Evolutionary conservation across 129 eudicot genomes (phyloP), one percentile per base, ranked within the genome.

Genomic region (Dittrichia graveolens): DNA sequence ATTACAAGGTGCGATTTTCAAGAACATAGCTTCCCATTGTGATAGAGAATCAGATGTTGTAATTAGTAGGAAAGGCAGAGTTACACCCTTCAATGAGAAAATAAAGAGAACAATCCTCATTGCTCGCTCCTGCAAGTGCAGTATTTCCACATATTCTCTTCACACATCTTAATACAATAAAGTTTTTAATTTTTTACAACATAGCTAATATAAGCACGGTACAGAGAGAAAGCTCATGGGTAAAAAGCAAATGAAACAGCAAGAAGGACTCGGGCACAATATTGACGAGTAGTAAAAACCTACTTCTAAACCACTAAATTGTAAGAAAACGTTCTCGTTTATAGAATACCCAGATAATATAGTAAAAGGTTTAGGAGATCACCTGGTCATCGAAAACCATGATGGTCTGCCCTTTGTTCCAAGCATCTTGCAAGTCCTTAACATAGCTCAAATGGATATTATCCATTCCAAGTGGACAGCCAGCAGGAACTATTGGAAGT

Each of bases 311-410:
- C 31, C 31, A 24, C 31, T 24, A 24, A 24, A 24, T 24, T 24
- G 1, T 24, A 24, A 0, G 31, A 24, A 24, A 24, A 24, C 31
- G 31, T 24, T 24, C 42, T 38, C 50, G 70, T 67, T 68, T 24
- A 9, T 56, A 24, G 77, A 53, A 47, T 34, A 44, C 48, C 24
- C 62, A 63, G 14, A 74, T 50, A 54, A 18, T 11, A 49, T 39
- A 34, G 11, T 40, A 3, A 52, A 19, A 19, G 54, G 66, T 46
- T 49, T 41, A 5, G 52, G 15, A 63, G 62, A 69, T 79, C 67
- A 90, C 96, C 96, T 87, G 91, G 67, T 87, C 87, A 62, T 85
- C 89, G n/a, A 90, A 77, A 61, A 87, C 74, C 54, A 83, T 72
- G 78, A 84, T 87, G 85, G 55, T 85, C 41, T 76, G 84, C 56